Percentiles rank a stretch among this genome's conserved stretches.
phyloP scores from a whole-genome alignment of 805 yeast species.

The Wickerhamiella qilinensis region DNA sequence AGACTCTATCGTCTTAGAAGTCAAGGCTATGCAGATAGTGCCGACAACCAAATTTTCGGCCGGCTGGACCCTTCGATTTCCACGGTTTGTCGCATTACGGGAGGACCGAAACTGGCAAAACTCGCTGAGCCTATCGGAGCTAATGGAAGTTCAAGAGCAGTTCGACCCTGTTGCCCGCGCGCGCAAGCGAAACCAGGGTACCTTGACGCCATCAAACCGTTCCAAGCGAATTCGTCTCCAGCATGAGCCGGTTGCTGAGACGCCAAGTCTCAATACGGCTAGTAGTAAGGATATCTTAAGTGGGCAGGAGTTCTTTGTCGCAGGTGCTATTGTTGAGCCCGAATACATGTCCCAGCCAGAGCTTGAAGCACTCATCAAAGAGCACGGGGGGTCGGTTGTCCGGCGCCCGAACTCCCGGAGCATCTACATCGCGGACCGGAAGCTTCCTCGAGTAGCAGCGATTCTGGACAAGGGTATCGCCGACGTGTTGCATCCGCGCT shows the following conservation, averaged over 20 bases:
- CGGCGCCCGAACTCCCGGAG: constrained; percentile 6
- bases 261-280: no score
- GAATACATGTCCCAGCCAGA: constrained; percentile 10
- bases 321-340: constrained; percentile 17
- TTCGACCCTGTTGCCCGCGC: constrained; percentile 18
- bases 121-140: constrained; percentile 41
- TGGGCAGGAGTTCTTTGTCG: constrained; percentile 13
- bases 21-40: constrained; percentile 64
- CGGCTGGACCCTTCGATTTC: constrained; percentile 58
- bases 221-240: constrained; percentile 3
- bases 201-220: not conserved
- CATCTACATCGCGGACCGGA: constrained; percentile 14
- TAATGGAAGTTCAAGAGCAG: constrained; percentile 22
- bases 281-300: constrained; percentile 10
- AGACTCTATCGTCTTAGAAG: constrained; percentile 63
- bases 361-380: constrained; percentile 12
- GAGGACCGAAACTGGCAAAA: constrained; percentile 48
- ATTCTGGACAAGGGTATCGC: constrained; percentile 16
- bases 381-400: constrained; percentile 19
- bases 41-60: constrained; percentile 38
- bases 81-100: constrained; percentile 53
- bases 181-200: not conserved
- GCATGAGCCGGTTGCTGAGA: not conserved
- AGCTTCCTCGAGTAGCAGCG: constrained; percentile 8
- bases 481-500: constrained; percentile 50